Conservation (phyloP, 164 flowering plant genomes). For the Chimonanthus praecox region DNA sequence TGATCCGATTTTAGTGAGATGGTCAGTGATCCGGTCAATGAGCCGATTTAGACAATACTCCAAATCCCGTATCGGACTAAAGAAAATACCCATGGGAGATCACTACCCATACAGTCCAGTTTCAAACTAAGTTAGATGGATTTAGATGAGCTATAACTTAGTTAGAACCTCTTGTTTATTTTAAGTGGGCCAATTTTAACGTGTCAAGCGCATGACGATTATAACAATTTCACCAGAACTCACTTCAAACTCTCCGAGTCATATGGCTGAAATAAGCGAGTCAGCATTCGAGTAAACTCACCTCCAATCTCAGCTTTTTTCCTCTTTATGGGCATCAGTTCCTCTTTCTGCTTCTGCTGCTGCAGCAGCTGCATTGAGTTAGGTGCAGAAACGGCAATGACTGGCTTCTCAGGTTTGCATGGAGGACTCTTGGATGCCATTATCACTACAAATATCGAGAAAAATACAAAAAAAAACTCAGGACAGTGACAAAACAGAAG, state of each 20-base stretch:
- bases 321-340: not conserved
- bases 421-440: slow-evolving; percentile 16
- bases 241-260: not conserved
- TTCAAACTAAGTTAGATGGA: no score
- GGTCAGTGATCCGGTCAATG: no score
- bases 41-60: no score
- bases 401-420: slow-evolving; percentile 4
- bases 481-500: not conserved
- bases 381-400: not conserved
- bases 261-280: not conserved
- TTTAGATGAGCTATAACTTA: no score
- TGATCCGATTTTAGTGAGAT: no score
- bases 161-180: no score
- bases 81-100: no score
- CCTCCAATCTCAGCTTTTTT: slow-evolving; percentile 10
- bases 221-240: no score
- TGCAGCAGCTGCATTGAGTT: slow-evolving; percentile 10
- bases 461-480: not conserved
- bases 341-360: not conserved
- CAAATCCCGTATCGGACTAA: no score
- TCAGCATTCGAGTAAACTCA: not conserved
- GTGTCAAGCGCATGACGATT: no score
- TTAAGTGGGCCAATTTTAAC: no score
- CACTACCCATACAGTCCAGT: no score
- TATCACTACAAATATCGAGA: slow-evolving; percentile 8